These are phyloP conservation scores for Eremochloa ophiuroides DNA, from an alignment of 176 grass and related monocot genomes.

Conservation along the genomic window DNA sequence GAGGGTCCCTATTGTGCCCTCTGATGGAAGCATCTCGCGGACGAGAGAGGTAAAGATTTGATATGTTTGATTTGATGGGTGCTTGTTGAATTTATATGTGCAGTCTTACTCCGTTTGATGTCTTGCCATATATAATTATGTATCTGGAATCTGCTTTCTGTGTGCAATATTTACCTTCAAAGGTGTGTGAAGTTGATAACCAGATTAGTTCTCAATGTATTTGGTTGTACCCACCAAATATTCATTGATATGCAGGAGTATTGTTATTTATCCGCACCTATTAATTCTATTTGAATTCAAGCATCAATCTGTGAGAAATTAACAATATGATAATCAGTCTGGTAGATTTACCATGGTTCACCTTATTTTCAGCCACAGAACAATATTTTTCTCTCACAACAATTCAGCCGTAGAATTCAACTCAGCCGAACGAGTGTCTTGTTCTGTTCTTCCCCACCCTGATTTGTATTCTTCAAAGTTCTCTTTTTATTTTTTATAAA, in stretches of 20 bases:
- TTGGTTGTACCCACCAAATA: not conserved
- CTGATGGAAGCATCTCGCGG: slow-evolving; percentile 74
- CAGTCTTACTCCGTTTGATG: not conserved
- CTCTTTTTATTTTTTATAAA: not conserved
- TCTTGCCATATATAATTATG: slow-evolving; percentile 3
- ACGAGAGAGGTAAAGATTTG: slow-evolving; percentile 59
- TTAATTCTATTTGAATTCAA: slow-evolving; percentile 13
- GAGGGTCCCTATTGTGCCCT: slow-evolving; percentile 73
- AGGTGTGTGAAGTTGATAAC: not conserved
- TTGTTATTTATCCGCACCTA: not conserved
- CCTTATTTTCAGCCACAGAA: too few relatives aligned
- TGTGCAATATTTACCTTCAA: not conserved
- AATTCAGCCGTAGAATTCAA: too few relatives aligned
- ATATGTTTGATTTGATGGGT: not conserved
- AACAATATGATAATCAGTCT: not conserved
- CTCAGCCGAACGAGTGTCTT: too few relatives aligned
- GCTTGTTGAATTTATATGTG: slow-evolving; percentile 11
- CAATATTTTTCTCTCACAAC: too few relatives aligned
- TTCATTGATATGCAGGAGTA: not conserved
- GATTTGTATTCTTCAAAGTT: not conserved
- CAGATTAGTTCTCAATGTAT: not conserved
- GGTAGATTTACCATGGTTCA: not conserved
- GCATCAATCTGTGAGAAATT: not conserved
- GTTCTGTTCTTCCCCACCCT: not conserved
- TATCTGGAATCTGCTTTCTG: not conserved